Conservation (phyloP, 345 rosid species). For the Capsella bursapastoris region DNA sequence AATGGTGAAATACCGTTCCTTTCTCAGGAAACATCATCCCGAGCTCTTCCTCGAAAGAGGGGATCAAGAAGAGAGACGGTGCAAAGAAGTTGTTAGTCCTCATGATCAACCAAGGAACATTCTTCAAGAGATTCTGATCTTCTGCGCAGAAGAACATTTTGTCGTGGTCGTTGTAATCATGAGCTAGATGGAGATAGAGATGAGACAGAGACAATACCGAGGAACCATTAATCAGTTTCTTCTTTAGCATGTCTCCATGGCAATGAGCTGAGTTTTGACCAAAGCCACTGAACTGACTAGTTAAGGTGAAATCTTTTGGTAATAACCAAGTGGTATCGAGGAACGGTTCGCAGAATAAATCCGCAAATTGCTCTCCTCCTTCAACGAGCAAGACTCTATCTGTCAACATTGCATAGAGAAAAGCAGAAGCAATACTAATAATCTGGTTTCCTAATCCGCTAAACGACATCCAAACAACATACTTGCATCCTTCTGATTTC, state of each 20-base stretch:
- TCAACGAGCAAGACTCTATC: constrained; percentile 66
- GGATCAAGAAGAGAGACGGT: constrained; percentile 69
- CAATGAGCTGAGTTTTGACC: constrained; percentile 52
- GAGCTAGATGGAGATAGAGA: constrained; percentile 64
- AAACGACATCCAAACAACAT: constrained; percentile 65
- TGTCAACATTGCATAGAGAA: constrained; percentile 72
- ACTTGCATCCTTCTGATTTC: constrained; percentile 57
- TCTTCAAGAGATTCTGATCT: constrained; percentile 49
- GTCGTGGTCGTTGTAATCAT: constrained; percentile 66
- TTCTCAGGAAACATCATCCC: constrained; percentile 57
- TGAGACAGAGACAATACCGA: constrained; percentile 44
- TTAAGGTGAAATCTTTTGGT: constrained; percentile 55
- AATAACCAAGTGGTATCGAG: constrained; percentile 63
- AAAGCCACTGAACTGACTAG: constrained; percentile 47
- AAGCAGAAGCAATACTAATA: constrained; percentile 60
- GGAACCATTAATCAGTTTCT: constrained; percentile 42
- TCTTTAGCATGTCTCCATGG: constrained; percentile 63
- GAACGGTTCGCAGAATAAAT: constrained; percentile 71
- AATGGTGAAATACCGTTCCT: constrained; percentile 63
- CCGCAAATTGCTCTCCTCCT: constrained; percentile 58
- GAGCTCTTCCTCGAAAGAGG: constrained; percentile 54
- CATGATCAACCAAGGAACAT: constrained; percentile 72
- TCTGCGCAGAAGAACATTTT: constrained; percentile 71
- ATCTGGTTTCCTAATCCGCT: constrained; percentile 83
- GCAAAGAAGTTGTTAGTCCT: constrained; percentile 71